Percentiles rank a stretch among this genome's conserved stretches.
Evolutionary conservation across 352 stramenopile genomes (phyloP).

Genomic region (Globisporangium yorkense): DNA sequence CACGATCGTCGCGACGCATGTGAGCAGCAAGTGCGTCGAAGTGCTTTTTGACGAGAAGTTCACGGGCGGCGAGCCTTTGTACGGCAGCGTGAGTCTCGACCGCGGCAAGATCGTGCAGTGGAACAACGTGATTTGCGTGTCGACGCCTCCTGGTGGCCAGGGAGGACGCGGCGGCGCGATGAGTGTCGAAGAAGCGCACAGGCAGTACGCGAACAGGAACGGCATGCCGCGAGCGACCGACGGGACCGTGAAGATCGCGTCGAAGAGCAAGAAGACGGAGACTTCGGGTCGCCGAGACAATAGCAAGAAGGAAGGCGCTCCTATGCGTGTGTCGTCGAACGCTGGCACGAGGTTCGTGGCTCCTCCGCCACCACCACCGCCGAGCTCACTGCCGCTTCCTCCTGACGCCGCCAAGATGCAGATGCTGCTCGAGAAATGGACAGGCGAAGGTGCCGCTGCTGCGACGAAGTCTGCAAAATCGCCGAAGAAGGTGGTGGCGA

Average conservation of each 20-base stretch:
- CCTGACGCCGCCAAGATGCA: constrained; percentile 33
- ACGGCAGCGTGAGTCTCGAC: constrained; percentile 93
- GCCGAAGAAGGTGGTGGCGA: background rate
- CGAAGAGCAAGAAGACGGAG: constrained; percentile 4
- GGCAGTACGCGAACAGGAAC: constrained; percentile 11
- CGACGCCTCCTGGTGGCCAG: constrained; percentile 24
- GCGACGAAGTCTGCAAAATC: constrained; percentile 6
- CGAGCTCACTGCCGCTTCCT: constrained; percentile 5
- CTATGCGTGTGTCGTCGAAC: constrained; percentile 7
- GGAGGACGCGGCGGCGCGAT: background rate
- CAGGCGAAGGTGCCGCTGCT: constrained; percentile 20
- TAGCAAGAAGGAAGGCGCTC: background rate
- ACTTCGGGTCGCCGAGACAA: background rate
- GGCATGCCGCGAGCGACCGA: constrained; percentile 9
- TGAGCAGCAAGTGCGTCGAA: constrained; percentile 96
- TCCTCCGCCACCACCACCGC: constrained; percentile 8
- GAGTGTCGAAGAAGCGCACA: constrained; percentile 5
- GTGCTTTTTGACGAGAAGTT: constrained; percentile 97
- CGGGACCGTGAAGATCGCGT: constrained; percentile 7
- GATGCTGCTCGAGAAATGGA: constrained; percentile 61
- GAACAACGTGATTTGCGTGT: constrained; percentile 81
- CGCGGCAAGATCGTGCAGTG: constrained; percentile 94
- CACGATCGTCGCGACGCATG: constrained; percentile 97
- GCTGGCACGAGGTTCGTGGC: background rate
- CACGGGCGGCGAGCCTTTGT: constrained; percentile 93